Evolutionary conservation across 129 eudicot species (phyloP).

Genomic region (Saposhnikovia divaricata): DNA sequence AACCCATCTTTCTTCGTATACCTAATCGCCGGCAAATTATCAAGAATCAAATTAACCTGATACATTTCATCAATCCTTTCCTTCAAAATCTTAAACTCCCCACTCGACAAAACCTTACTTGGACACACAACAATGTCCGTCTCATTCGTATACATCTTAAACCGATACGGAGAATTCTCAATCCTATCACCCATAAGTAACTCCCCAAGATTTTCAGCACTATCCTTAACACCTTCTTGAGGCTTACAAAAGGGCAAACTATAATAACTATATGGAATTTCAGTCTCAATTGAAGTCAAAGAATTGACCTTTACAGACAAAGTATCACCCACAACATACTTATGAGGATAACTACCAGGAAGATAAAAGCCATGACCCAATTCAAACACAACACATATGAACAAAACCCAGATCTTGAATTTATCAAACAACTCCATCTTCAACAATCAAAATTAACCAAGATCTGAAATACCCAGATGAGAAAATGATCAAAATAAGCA

Average conservation of each 20-base stretch:
- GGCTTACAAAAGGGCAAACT: slow-evolving; percentile 11
- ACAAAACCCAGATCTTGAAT: slow-evolving; percentile 10
- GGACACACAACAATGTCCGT: background rate
- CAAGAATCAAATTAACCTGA: slow-evolving; percentile 40
- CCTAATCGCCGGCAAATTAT: slow-evolving; percentile 28
- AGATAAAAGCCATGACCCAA: slow-evolving; percentile 13
- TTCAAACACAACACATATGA: background rate
- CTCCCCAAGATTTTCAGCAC: slow-evolving; percentile 11
- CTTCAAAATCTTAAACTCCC: slow-evolving; percentile 6
- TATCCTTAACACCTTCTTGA: slow-evolving; percentile 10
- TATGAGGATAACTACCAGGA: slow-evolving; percentile 11
- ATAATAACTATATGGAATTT: slow-evolving; percentile 9
- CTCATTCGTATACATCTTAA: slow-evolving; percentile 9
- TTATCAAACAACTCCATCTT: slow-evolving; percentile 4
- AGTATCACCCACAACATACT: slow-evolving; percentile 1
- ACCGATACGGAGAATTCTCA: slow-evolving; percentile 11
- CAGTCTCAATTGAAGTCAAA: slow-evolving; percentile 4
- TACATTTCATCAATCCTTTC: slow-evolving; percentile 42
- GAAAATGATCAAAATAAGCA: background rate
- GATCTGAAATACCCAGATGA: slow-evolving; percentile 12
- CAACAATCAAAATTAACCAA: background rate
- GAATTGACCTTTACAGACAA: slow-evolving; percentile 5
- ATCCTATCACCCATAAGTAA: slow-evolving; percentile 9
- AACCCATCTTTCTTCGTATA: background rate
- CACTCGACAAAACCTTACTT: background rate